Evolutionary conservation across 352 stramenopile genomes (phyloP).

Genomic region (Globisporangium paddicum): DNA sequence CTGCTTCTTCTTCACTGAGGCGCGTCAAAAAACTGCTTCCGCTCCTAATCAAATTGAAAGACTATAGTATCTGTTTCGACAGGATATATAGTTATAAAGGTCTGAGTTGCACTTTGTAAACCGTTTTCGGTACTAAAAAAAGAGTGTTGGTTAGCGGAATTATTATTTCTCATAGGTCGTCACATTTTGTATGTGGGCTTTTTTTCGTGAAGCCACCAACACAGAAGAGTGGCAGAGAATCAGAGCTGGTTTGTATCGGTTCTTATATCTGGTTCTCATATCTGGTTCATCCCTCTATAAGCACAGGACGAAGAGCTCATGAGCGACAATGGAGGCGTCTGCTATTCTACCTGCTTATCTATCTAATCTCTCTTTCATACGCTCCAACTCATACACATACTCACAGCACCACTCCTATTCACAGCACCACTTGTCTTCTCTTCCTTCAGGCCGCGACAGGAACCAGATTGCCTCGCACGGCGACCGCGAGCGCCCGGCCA

Average conservation of each 20-base stretch:
- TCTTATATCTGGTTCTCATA: slow-evolving; percentile 3
- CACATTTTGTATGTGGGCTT: not conserved
- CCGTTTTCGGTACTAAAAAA: not conserved
- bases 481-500: slow-evolving; percentile 20
- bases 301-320: too few relatives aligned
- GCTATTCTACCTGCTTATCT: not conserved
- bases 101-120: not conserved
- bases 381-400: not conserved
- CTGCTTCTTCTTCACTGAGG: slow-evolving; percentile 6
- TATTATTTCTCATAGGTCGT: not conserved
- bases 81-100: not conserved
- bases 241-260: not conserved
- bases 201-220: slow-evolving; percentile 3
- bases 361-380: not conserved
- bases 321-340: not conserved
- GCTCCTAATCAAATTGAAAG: too few relatives aligned
- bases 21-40: not conserved
- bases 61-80: not conserved
- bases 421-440: not conserved
- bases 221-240: not conserved
- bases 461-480: slow-evolving; percentile 35
- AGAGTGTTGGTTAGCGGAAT: slow-evolving; percentile 10
- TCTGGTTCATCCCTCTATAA: not conserved
- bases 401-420: not conserved
- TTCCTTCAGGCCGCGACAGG: not conserved